Percentiles rank a stretch among this genome's conserved stretches.
phyloP scores from a whole-genome alignment of 805 yeast species.

The Lachancea cidri region DNA sequence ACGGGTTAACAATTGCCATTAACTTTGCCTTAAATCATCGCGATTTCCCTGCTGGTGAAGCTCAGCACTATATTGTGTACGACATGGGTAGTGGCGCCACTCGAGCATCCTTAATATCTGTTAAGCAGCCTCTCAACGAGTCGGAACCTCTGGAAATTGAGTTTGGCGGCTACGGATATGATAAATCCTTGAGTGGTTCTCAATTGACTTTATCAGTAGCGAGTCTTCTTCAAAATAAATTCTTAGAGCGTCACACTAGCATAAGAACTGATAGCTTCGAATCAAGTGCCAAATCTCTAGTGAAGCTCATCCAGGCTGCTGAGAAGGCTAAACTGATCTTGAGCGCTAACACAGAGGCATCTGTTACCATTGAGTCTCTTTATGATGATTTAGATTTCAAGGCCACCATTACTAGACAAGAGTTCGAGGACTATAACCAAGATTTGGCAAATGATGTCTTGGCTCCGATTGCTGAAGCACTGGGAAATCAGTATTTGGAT shows the following conservation, averaged over 20 bases:
- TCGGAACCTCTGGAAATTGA: conserved; percentile 45
- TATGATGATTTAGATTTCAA: conserved; percentile 71
- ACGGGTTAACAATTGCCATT: conserved; percentile 87
- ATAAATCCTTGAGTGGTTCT: conserved; percentile 70
- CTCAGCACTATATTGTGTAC: conserved; percentile 63
- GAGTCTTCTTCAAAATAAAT: conserved; percentile 53
- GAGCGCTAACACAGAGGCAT: conserved; percentile 81
- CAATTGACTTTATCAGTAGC: conserved; percentile 61
- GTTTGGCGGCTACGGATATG: conserved; percentile 68
- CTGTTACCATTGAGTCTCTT: conserved; percentile 71
- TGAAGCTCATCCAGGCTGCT: conserved; percentile 72
- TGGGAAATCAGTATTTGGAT: conserved; percentile 34
- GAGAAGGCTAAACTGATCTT: conserved; percentile 84
- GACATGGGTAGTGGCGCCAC: conserved; percentile 95
- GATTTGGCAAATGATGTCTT: conserved; percentile 44
- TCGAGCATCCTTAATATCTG: conserved; percentile 73
- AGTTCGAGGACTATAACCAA: conserved; percentile 57
- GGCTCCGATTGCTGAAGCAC: conserved; percentile 50
- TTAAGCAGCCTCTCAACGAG: conserved; percentile 40
- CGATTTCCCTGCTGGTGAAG: conserved; percentile 23
- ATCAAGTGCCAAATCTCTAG: conserved; percentile 50
- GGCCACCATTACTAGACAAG: conserved; percentile 63
- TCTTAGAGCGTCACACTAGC: conserved; percentile 42
- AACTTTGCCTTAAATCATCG: conserved; percentile 52
- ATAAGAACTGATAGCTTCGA: conserved; percentile 37